A percentile compares a stretch with the other conserved stretches of the same genome.
Conservation (phyloP, 2,329 filamentous ascomycete genomes). For the Chalara sp. region DNA sequence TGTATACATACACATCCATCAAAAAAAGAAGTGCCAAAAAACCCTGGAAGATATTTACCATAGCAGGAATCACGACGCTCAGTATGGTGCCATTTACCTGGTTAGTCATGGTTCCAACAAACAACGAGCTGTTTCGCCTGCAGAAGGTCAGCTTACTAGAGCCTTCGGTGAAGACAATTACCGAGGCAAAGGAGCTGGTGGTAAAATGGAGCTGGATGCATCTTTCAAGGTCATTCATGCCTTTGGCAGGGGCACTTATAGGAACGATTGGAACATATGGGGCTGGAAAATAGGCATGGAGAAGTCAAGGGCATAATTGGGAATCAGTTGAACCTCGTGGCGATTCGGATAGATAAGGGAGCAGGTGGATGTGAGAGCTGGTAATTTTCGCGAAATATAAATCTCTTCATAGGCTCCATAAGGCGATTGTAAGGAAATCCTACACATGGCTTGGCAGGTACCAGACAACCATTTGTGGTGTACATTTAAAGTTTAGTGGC, state of each 20-base stretch:
- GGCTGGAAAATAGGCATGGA: no score
- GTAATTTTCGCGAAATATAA: no score
- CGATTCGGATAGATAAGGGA: no score
- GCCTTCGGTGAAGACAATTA: conserved; percentile 3
- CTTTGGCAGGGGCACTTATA: conserved; percentile 14
- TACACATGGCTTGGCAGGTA: no score
- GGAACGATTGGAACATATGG: background rate
- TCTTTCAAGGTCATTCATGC: conserved; percentile 17
- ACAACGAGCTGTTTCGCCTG: conserved; percentile 24
- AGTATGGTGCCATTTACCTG: conserved; percentile 32
- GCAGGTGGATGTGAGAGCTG: no score
- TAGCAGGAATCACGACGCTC: conserved; percentile 18
- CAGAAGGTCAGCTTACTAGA: conserved; percentile 3
- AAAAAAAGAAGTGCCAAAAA: background rate
- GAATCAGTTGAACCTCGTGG: no score
- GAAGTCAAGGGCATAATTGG: no score
- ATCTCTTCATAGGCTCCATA: no score
- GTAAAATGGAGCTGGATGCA: conserved; percentile 25
- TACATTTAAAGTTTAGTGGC: no score
- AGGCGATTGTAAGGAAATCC: no score
- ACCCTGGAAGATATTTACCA: conserved; percentile 5
- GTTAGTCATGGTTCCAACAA: conserved; percentile 29
- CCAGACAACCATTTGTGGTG: no score
- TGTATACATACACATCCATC: conserved; percentile 21
- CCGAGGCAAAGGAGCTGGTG: conserved; percentile 14